phyloP scores from a whole-genome alignment of 345 rosid genomes.

The Brassica carinata region DNA sequence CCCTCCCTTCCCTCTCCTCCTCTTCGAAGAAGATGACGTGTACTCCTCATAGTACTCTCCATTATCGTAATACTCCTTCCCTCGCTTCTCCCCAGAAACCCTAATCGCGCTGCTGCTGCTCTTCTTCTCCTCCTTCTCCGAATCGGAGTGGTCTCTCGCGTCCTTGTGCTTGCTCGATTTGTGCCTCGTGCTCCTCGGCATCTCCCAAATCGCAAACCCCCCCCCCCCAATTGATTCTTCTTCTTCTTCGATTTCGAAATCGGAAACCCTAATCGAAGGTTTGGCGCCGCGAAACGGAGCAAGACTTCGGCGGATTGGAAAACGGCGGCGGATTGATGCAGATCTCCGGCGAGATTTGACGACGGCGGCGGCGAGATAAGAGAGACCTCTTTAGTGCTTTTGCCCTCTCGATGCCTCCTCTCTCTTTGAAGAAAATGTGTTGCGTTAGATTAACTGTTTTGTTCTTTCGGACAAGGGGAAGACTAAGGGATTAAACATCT shows the following conservation, averaged over 20 bases:
- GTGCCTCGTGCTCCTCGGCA: constrained; percentile 94
- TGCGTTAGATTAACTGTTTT: constrained; percentile 18
- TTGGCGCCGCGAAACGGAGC: constrained; percentile 4
- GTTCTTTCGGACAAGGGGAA: constrained; percentile 30
- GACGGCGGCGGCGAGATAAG: constrained; percentile 29
- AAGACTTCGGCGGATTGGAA: neutral
- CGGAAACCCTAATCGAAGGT: constrained; percentile 44
- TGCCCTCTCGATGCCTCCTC: neutral
- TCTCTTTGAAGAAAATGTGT: neutral
- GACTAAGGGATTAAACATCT: constrained; percentile 23
- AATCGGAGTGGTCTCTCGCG: constrained; percentile 80
- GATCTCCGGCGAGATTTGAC: constrained; percentile 30
- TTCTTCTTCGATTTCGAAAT: constrained; percentile 18
- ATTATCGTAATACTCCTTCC: constrained; percentile 49
- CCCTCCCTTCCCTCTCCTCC: constrained; percentile 61
- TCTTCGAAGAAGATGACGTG: constrained; percentile 61
- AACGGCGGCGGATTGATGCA: neutral
- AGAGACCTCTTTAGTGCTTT: neutral
- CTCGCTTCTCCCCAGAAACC: constrained; percentile 32
- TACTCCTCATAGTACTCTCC: constrained; percentile 69
- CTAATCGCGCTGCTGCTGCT: constrained; percentile 51
- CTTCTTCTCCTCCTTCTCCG: constrained; percentile 79
- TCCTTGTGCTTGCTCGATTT: constrained; percentile 92
- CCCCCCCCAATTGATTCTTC: neutral
- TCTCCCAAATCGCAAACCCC: constrained; percentile 31